Percentiles rank a stretch among this genome's conserved stretches.
phyloP scores from a whole-genome alignment of 1,284 basidiomycete species.

The Sanguinoderma infundibulare region DNA sequence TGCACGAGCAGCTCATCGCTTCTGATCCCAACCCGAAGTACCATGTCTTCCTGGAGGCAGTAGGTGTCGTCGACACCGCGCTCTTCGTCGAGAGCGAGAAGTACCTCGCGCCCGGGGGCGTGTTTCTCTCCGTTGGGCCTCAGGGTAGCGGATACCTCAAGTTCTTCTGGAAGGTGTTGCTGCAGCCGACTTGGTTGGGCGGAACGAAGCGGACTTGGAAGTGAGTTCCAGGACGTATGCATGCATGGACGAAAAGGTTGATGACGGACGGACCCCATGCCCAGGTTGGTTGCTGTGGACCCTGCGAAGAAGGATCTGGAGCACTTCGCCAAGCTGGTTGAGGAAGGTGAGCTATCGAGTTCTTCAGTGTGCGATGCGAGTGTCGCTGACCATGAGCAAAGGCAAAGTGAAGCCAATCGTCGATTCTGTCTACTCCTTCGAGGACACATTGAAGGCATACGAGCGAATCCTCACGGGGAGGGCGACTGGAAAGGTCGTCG shows the following conservation, averaged over 20 bases:
- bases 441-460: conserved; percentile 63
- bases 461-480: conserved; percentile 57
- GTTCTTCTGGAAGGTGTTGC: conserved; percentile 26
- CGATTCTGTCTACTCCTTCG: conserved; percentile 63
- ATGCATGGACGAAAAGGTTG: neutral
- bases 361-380: neutral
- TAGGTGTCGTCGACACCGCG: conserved; percentile 33
- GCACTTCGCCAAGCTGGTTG: conserved; percentile 42
- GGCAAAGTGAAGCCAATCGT: conserved; percentile 61
- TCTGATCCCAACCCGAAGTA: conserved; percentile 44
- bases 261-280: neutral
- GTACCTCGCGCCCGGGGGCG: conserved; percentile 28
- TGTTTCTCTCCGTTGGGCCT: conserved; percentile 29
- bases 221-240: conserved; percentile 37
- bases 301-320: conserved; percentile 36
- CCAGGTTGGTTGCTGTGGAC: conserved; percentile 38
- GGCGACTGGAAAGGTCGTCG: conserved; percentile 67
- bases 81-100: conserved; percentile 27
- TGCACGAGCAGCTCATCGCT: conserved; percentile 45
- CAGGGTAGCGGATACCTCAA: conserved; percentile 21
- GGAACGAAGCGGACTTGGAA: conserved; percentile 48
- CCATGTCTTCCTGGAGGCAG: conserved; percentile 48
- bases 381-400: conserved; percentile 19
- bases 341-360: conserved; percentile 42
- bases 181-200: conserved; percentile 49